Conservation (phyloP, 768 basidiomycete species). For the Pholiota molesta region DNA sequence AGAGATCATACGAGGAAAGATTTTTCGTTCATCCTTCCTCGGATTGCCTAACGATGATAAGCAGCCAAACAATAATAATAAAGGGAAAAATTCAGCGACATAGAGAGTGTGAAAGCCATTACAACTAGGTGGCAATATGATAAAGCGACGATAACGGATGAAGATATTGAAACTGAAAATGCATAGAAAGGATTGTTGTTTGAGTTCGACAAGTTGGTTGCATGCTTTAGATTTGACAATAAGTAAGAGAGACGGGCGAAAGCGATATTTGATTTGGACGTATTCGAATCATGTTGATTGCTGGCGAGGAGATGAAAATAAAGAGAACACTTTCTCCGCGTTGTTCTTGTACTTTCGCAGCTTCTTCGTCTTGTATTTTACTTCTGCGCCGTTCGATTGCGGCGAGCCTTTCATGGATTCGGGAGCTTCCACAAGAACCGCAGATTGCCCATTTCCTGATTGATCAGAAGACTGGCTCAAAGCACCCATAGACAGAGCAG, state of each 20-base stretch:
- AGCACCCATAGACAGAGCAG: slow-evolving; percentile 71
- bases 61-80: slow-evolving; percentile 4
- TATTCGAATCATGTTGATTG: slow-evolving; percentile 10
- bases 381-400: slow-evolving; percentile 31
- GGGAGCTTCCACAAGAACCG: slow-evolving; percentile 33
- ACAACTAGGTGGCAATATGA: slow-evolving; percentile 23
- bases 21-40: not conserved
- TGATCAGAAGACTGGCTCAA: slow-evolving; percentile 74
- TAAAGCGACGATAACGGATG: slow-evolving; percentile 22
- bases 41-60: not conserved
- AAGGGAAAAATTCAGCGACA: slow-evolving; percentile 17
- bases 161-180: slow-evolving; percentile 10
- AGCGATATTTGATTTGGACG: not conserved
- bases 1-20: not conserved
- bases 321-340: slow-evolving; percentile 82
- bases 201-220: slow-evolving; percentile 7
- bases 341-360: slow-evolving; percentile 87
- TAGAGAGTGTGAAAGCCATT: slow-evolving; percentile 30
- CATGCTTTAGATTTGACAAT: slow-evolving; percentile 13
- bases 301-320: slow-evolving; percentile 76
- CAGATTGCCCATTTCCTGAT: slow-evolving; percentile 56
- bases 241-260: not conserved
- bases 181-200: slow-evolving; percentile 18
- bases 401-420: slow-evolving; percentile 26
- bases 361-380: slow-evolving; percentile 72